These are phyloP conservation scores for Scalesia atractyloides DNA, from an alignment of 129 eudicot species.

Conservation along the genomic window DNA sequence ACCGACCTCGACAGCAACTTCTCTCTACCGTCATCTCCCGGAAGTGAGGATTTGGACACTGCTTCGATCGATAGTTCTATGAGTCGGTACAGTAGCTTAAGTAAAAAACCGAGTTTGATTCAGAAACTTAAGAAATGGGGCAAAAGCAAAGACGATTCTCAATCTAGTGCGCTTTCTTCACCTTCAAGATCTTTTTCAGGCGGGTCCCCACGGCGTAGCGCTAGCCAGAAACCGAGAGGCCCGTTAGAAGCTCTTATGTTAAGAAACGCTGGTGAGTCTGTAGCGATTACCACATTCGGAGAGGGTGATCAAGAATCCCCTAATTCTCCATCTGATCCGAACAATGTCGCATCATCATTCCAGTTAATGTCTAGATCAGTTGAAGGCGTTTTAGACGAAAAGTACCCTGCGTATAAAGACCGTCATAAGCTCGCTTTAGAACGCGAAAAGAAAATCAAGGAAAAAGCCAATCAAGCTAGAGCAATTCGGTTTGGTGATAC, in stretches of 20 bases:
- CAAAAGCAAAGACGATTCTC: conserved; percentile 69
- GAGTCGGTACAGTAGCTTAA: conserved; percentile 71
- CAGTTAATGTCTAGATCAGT: conserved; percentile 92
- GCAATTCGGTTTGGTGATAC: conserved; percentile 73
- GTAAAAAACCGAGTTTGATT: conserved; percentile 74
- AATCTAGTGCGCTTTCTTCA: conserved; percentile 71
- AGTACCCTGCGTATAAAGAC: conserved; percentile 94
- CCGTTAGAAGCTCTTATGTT: conserved; percentile 89
- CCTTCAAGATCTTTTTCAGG: conserved; percentile 83
- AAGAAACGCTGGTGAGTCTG: conserved; percentile 83
- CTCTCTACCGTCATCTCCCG: conserved; percentile 89
- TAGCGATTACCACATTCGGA: conserved; percentile 88
- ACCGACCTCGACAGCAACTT: conserved; percentile 97
- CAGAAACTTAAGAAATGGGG: conserved; percentile 98
- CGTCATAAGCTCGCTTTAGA: conserved; percentile 92
- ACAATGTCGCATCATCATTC: conserved; percentile 72
- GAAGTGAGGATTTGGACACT: conserved; percentile 91
- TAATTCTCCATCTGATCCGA: conserved; percentile 57
- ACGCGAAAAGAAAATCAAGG: conserved; percentile 85
- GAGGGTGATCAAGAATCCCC: conserved; percentile 59
- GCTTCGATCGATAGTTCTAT: conserved; percentile 82
- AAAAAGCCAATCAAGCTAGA: conserved; percentile 94
- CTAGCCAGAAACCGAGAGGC: conserved; percentile 71
- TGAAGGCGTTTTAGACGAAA: conserved; percentile 84
- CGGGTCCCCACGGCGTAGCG: conserved; percentile 64